phyloP scores from a whole-genome alignment of 2,329 filamentous ascomycete species.

The Kalmusia sp. region DNA sequence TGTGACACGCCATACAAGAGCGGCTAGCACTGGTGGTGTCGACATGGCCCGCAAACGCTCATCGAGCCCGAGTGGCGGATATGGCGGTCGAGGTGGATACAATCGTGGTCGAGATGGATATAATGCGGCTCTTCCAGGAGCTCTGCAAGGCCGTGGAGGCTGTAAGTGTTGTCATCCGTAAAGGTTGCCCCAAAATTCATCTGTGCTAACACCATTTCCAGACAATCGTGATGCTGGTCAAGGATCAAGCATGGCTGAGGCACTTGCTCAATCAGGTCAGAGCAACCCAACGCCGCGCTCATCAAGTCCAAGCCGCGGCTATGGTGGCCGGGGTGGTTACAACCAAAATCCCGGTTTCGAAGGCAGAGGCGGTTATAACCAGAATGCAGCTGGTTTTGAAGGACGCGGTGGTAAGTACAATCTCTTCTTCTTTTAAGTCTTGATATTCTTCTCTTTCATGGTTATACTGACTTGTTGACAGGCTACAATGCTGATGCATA shows the following conservation, averaged over 20 bases:
- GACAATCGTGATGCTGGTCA: constrained; percentile 28
- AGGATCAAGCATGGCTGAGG: constrained; percentile 26
- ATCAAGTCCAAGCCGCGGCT: constrained; percentile 24
- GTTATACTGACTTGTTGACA: neutral
- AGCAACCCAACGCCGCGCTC: constrained; percentile 24
- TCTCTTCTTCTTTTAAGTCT: too few species aligned
- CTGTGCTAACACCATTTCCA: neutral
- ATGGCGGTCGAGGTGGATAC: constrained; percentile 40
- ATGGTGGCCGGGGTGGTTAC: constrained; percentile 35
- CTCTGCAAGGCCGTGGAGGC: constrained; percentile 38
- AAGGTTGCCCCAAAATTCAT: neutral
- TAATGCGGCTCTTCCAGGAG: constrained; percentile 37
- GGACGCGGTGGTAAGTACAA: constrained; percentile 29
- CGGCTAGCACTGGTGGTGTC: constrained; percentile 35
- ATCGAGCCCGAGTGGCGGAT: constrained; percentile 39
- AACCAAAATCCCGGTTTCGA: constrained; percentile 28
- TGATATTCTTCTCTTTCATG: too few species aligned
- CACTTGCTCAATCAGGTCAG: constrained; percentile 25
- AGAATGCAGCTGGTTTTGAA: constrained; percentile 24
- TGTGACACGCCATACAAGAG: constrained; percentile 36
- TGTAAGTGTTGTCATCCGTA: constrained; percentile 14
- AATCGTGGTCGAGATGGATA: constrained; percentile 46
- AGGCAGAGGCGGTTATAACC: constrained; percentile 37
- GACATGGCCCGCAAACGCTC: constrained; percentile 33
- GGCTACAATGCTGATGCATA: constrained; percentile 29